Conservation (phyloP, 805 yeast species). For the Komagataella pastoris region DNA sequence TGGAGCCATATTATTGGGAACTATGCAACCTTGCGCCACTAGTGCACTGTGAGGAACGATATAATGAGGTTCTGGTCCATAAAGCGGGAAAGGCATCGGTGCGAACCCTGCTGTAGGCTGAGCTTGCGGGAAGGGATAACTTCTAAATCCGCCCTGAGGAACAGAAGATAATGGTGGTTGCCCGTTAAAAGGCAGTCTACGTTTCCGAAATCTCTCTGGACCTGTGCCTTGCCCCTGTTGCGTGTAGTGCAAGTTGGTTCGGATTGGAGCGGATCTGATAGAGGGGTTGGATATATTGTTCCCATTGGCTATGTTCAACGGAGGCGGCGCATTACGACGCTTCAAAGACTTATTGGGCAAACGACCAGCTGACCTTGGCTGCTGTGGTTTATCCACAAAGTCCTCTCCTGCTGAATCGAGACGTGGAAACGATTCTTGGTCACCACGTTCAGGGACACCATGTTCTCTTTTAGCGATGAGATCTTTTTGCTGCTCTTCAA, state of each 20-base stretch:
- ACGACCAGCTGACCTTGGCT: not conserved
- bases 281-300: not conserved
- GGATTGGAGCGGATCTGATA: conserved; percentile 2
- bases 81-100: not conserved
- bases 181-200: not conserved
- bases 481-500: conserved; percentile 2
- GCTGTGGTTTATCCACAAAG: not conserved
- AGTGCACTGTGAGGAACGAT: not conserved
- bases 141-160: not conserved
- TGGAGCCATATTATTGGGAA: not conserved
- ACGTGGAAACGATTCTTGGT: not conserved
- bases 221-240: not conserved
- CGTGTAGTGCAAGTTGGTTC: not conserved
- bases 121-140: not conserved
- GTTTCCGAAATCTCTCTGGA: not conserved
- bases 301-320: conserved; percentile 1
- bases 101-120: not conserved
- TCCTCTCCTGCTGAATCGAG: not conserved
- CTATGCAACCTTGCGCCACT: not conserved
- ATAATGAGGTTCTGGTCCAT: not conserved
- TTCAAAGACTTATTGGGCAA: conserved; percentile 1
- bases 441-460: not conserved
- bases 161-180: not conserved
- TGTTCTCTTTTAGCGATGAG: conserved; percentile 1
- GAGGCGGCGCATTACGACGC: conserved; percentile 2